A percentile compares a stretch with the other conserved stretches of the same genome.
phyloP scores from a whole-genome alignment of 495 filamentous ascomycete genomes.

The Daldinia loculata region DNA sequence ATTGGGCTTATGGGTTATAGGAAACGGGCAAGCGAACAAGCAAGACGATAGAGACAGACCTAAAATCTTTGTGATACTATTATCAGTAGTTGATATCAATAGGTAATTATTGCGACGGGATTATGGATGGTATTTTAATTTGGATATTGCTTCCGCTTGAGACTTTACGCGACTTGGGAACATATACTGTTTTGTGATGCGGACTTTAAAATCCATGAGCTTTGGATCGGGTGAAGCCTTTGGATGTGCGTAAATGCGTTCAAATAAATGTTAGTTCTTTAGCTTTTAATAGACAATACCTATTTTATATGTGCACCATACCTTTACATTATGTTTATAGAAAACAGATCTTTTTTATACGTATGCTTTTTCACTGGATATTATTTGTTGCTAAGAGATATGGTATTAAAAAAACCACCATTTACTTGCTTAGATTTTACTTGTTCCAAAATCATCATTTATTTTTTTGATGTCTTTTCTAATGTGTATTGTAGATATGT shows the following conservation, averaged over 20 bases:
- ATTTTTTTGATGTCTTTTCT: neutral
- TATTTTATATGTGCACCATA: no score
- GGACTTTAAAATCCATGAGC: neutral
- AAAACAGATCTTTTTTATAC: no score
- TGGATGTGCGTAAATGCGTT: neutral
- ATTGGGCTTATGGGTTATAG: slow-evolving; percentile 9
- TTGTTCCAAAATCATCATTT: neutral
- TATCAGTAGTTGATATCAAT: slow-evolving; percentile 9
- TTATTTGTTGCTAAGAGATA: no score
- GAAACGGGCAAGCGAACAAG: neutral
- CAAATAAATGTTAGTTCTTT: neutral
- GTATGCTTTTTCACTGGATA: no score
- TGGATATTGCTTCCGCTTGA: neutral
- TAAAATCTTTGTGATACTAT: slow-evolving; percentile 7
- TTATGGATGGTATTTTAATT: neutral
- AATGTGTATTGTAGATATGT: neutral
- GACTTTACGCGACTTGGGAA: neutral
- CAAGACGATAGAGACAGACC: slow-evolving; percentile 12
- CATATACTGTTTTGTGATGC: neutral
- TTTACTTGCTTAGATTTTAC: no score
- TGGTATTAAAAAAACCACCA: no score
- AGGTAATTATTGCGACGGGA: slow-evolving; percentile 10
- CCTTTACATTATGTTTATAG: no score
- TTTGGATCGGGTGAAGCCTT: neutral
- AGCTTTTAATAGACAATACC: neutral